A percentile compares a stretch with the other conserved stretches of the same genome.
Evolutionary conservation across 805 yeast genomes (phyloP).

Genomic region (Wickerhamiella domercqiae): DNA sequence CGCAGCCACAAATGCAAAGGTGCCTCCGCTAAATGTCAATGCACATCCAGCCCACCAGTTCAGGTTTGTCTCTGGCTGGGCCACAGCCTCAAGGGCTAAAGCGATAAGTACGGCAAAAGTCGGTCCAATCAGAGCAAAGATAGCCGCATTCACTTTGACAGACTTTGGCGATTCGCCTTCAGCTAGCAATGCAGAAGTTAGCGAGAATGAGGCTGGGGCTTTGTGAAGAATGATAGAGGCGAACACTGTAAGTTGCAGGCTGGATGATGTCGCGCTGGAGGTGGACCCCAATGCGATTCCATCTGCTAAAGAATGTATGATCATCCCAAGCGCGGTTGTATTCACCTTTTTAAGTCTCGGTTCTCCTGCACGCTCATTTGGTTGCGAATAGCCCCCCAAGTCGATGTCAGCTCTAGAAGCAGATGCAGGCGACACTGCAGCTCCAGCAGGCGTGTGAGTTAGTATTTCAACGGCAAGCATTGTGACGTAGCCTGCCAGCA

Average conservation of each 20-base stretch:
- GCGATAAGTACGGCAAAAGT: conserved; percentile 41
- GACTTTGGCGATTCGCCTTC: conserved; percentile 18
- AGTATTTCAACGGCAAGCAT: conserved; percentile 37
- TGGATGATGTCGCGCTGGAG: conserved; percentile 23
- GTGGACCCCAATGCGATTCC: conserved; percentile 61
- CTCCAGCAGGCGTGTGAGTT: conserved; percentile 19
- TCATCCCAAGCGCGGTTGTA: conserved; percentile 40
- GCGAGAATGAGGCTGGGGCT: conserved; percentile 59
- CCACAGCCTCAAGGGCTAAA: conserved; percentile 21
- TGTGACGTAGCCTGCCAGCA: conserved; percentile 38
- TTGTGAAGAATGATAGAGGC: conserved; percentile 54
- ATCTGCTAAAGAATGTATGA: conserved; percentile 55
- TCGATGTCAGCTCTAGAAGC: conserved; percentile 2
- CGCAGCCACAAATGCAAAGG: conserved; percentile 54
- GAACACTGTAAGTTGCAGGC: conserved; percentile 34
- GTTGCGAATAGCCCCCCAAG: neutral
- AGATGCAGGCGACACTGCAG: conserved; percentile 13
- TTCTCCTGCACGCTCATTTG: neutral
- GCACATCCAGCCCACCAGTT: conserved; percentile 32
- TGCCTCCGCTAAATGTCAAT: conserved; percentile 55
- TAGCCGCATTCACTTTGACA: conserved; percentile 30
- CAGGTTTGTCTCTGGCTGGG: neutral
- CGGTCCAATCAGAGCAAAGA: conserved; percentile 50
- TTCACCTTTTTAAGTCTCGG: neutral
- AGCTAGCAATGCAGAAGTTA: conserved; percentile 35